phyloP scores from a whole-genome alignment of 2,329 filamentous ascomycete species.

The Drechslerella coelobrocha region DNA sequence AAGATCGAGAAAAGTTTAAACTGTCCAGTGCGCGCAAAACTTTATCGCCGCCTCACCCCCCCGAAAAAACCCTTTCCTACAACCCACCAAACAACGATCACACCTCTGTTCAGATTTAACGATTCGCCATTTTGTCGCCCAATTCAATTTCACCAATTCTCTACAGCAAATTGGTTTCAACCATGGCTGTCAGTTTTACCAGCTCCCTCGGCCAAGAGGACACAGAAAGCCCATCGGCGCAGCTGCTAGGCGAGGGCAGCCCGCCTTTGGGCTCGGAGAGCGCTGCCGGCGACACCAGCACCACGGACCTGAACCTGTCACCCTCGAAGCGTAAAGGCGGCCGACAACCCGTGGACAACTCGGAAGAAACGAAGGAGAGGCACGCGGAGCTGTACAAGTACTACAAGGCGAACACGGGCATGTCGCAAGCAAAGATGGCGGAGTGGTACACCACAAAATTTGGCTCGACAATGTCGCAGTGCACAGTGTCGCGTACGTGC shows the following conservation, averaged over 20 bases:
- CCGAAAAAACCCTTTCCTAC: not conserved
- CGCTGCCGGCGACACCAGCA: constrained; percentile 46
- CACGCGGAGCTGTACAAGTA: constrained; percentile 46
- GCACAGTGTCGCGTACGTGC: constrained; percentile 49
- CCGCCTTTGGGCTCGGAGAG: constrained; percentile 42
- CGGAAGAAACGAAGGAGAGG: constrained; percentile 46
- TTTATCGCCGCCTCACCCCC: constrained; percentile 14
- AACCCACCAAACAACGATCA: not conserved
- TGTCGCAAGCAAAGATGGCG: constrained; percentile 50
- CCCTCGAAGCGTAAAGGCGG: constrained; percentile 48
- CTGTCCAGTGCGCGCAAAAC: constrained; percentile 28
- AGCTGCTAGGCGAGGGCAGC: constrained; percentile 45
- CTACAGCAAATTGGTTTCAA: constrained; percentile 27
- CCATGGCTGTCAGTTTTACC: constrained; percentile 48
- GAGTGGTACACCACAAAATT: constrained; percentile 50
- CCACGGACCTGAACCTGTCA: constrained; percentile 38
- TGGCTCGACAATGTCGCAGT: constrained; percentile 48
- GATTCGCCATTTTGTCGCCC: constrained; percentile 31
- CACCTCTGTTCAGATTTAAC: not conserved
- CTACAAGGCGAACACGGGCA: constrained; percentile 43
- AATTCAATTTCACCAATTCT: constrained; percentile 2
- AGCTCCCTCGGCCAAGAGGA: constrained; percentile 43
- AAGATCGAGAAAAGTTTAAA: constrained; percentile 25
- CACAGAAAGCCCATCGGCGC: constrained; percentile 47
- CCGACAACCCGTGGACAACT: constrained; percentile 43